Conservation (phyloP, 2,329 filamentous ascomycete species). For the Ilyonectria robusta region DNA sequence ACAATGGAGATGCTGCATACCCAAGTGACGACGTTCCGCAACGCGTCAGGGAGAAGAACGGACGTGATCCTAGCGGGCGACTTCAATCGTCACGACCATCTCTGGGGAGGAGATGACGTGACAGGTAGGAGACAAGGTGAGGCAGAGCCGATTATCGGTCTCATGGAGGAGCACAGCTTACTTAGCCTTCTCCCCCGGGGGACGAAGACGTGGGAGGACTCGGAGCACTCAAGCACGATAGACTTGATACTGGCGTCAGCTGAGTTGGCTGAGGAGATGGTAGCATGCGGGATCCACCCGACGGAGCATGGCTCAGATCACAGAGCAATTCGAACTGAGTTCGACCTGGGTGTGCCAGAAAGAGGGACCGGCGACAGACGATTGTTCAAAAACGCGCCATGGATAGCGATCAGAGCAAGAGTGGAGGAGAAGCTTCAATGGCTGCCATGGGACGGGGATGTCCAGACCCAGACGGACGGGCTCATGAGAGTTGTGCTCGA, state of each 20-base stretch:
- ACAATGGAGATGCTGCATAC: not conserved
- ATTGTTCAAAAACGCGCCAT: conserved; percentile 45
- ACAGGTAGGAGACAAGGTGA: conserved; percentile 50
- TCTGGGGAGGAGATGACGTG: conserved; percentile 39
- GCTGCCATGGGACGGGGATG: not conserved
- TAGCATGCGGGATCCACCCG: not conserved
- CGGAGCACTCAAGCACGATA: not conserved
- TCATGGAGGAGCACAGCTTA: conserved; percentile 52
- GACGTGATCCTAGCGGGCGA: not conserved
- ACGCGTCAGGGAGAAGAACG: not conserved
- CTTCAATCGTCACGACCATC: conserved; percentile 23
- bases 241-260: not conserved
- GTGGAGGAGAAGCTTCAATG: not conserved
- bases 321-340: conserved; percentile 48
- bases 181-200: conserved; percentile 34
- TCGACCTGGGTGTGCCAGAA: conserved; percentile 39
- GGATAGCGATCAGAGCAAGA: conserved; percentile 13
- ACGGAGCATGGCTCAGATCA: conserved; percentile 45
- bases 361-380: conserved; percentile 30
- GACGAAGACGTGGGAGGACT: not conserved
- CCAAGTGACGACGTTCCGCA: not conserved
- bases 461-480: not conserved
- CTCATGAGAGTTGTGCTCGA: not conserved
- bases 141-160: conserved; percentile 53
- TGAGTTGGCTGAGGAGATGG: not conserved